A percentile compares a stretch with the other conserved stretches of the same genome.
These are phyloP conservation scores for Psilocybe cyanescens DNA, from an alignment of 768 basidiomycete species.

Conservation along the genomic window DNA sequence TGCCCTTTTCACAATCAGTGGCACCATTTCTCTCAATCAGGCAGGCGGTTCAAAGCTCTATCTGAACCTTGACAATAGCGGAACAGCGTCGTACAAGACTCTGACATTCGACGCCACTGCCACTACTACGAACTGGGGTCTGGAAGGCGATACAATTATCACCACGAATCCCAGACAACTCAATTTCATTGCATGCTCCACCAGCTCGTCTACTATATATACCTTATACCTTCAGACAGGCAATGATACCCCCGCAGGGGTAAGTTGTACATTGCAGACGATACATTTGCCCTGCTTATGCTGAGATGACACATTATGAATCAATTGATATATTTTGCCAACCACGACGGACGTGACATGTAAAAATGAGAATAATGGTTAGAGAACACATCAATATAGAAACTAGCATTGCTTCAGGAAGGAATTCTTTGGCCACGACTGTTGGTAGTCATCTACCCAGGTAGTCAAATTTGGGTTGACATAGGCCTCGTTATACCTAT, in stretches of 20 bases:
- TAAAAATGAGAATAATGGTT: no score
- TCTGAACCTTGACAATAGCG: conserved; percentile 49
- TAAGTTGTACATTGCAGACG: conserved; percentile 40
- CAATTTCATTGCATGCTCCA: conserved; percentile 58
- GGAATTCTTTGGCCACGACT: conserved; percentile 65
- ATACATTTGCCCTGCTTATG: conserved; percentile 50
- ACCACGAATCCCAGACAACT: conserved; percentile 53
- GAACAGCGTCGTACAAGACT: conserved; percentile 50
- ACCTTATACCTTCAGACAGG: conserved; percentile 54
- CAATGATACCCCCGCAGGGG: conserved; percentile 47
- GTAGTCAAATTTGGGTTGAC: conserved; percentile 66
- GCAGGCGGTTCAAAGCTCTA: conserved; percentile 45
- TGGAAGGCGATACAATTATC: conserved; percentile 65
- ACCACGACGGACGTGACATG: no score
- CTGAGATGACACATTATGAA: conserved; percentile 13
- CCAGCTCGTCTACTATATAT: conserved; percentile 43
- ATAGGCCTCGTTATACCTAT: conserved; percentile 67
- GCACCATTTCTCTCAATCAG: conserved; percentile 48
- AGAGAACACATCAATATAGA: background rate
- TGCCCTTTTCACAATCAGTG: conserved; percentile 53
- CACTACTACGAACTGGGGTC: conserved; percentile 55
- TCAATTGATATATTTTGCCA: no score
- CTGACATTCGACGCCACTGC: conserved; percentile 49
- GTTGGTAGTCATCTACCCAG: conserved; percentile 53
- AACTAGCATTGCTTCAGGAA: conserved; percentile 42